phyloP scores from a whole-genome alignment of 2,329 filamentous ascomycete species.

The Pleurostoma richardsiae region DNA sequence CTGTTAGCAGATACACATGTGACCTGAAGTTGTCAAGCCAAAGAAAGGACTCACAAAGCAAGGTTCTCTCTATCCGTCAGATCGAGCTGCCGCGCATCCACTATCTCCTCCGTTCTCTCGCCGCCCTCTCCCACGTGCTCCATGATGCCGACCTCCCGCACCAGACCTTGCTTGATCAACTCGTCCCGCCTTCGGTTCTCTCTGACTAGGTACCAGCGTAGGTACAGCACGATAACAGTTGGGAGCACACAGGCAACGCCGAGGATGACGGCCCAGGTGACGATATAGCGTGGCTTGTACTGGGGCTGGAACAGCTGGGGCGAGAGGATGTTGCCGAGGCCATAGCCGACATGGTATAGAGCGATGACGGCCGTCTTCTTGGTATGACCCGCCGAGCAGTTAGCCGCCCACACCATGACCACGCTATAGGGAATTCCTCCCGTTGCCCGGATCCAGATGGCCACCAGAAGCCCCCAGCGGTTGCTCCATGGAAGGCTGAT shows the following conservation, averaged over 20 bases:
- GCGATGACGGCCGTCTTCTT: conserved; percentile 32
- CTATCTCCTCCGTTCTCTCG: conserved; percentile 18
- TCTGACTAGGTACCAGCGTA: conserved; percentile 30
- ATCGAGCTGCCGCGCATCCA: conserved; percentile 28
- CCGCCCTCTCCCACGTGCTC: conserved; percentile 21
- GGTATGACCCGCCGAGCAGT: conserved; percentile 28
- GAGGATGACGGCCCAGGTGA: conserved; percentile 21
- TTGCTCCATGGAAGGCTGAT: conserved; percentile 29
- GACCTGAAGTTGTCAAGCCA: too few relatives aligned
- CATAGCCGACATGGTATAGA: conserved; percentile 23
- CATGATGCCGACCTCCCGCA: conserved; percentile 18
- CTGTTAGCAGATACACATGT: too few relatives aligned
- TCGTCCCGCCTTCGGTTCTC: conserved; percentile 32
- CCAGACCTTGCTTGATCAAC: conserved; percentile 11
- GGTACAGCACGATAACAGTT: conserved; percentile 28
- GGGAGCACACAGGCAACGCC: conserved; percentile 31
- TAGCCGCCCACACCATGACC: conserved; percentile 32
- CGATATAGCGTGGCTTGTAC: conserved; percentile 19
- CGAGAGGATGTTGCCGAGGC: conserved; percentile 20
- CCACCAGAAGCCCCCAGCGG: conserved; percentile 26
- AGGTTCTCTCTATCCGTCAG: conserved; percentile 28
- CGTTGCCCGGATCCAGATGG: conserved; percentile 30
- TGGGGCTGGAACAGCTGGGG: conserved; percentile 20
- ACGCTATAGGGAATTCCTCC: conserved; percentile 28
- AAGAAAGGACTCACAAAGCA: conserved; percentile 12